Percentiles rank a stretch among this genome's conserved stretches.
phyloP scores from a whole-genome alignment of 768 basidiomycete genomes.

The Leccinum fibrillosum region DNA sequence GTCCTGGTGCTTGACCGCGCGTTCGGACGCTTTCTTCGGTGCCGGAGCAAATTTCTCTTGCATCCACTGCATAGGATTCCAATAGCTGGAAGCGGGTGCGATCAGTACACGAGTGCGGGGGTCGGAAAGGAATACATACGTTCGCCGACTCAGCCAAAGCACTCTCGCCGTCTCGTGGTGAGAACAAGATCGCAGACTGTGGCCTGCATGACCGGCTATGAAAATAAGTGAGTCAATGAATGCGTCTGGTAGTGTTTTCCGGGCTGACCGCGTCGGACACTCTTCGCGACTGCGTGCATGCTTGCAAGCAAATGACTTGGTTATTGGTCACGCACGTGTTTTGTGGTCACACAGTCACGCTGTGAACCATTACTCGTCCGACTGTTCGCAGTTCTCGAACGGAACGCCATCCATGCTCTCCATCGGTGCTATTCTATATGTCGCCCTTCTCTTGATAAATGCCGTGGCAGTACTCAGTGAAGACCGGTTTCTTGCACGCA shows the following conservation, averaged over 20 bases:
- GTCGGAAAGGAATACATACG: constrained; percentile 34
- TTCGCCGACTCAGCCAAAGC: constrained; percentile 39
- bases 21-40: constrained; percentile 41
- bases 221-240: neutral
- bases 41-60: constrained; percentile 53
- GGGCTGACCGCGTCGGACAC: constrained; percentile 25
- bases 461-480: constrained; percentile 94
- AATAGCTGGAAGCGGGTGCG: constrained; percentile 38
- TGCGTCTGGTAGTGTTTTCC: neutral
- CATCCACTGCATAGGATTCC: constrained; percentile 63
- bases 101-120: neutral
- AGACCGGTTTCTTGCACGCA: constrained; percentile 91
- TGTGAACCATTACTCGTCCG: neutral
- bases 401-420: constrained; percentile 41
- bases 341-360: neutral
- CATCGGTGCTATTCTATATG: constrained; percentile 78
- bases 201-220: constrained; percentile 13
- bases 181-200: constrained; percentile 9
- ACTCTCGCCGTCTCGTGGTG: constrained; percentile 19
- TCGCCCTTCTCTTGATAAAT: constrained; percentile 85
- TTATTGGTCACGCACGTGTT: constrained; percentile 22
- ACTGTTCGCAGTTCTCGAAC: constrained; percentile 1
- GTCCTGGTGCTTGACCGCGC: constrained; percentile 39
- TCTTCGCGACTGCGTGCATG: constrained; percentile 28
- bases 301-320: constrained; percentile 14